A percentile compares a stretch with the other conserved stretches of the same genome.
phyloP scores from a whole-genome alignment of 169 alveolate species.

The Plasmodium billcollinsi region DNA sequence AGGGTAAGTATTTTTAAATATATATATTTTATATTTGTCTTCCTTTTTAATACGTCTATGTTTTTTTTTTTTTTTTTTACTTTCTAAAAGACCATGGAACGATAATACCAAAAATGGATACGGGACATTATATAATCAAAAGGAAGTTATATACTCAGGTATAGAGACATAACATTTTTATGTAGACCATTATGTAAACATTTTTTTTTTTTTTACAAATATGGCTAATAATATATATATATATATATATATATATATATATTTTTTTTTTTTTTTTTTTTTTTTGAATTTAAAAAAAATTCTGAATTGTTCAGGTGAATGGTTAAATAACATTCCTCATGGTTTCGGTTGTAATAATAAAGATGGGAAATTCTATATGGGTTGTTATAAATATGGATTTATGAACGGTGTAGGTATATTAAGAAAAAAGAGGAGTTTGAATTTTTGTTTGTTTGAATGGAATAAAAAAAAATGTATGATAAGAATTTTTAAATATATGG shows the following conservation, averaged over 20 bases:
- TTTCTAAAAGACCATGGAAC: slow-evolving; percentile 33
- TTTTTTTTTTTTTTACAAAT: neutral
- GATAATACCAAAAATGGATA: slow-evolving; percentile 48
- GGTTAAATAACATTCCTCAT: slow-evolving; percentile 72
- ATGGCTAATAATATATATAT: neutral
- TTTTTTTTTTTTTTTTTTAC: slow-evolving; percentile 1
- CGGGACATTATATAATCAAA: slow-evolving; percentile 32
- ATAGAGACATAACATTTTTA: neutral
- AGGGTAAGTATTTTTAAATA: slow-evolving; percentile 36
- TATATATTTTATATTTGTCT: neutral
- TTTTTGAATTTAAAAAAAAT: slow-evolving; percentile 2
- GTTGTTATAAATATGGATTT: slow-evolving; percentile 55
- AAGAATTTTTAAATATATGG: slow-evolving; percentile 51
- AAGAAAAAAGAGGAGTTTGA: slow-evolving; percentile 57
- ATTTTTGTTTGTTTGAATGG: slow-evolving; percentile 60
- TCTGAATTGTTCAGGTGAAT: slow-evolving; percentile 63
- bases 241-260: neutral
- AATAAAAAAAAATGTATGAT: slow-evolving; percentile 36
- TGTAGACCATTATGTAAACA: neutral
- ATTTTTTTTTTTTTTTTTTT: neutral
- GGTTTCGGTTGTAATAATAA: slow-evolving; percentile 58
- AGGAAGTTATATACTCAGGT: slow-evolving; percentile 67
- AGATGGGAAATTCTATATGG: slow-evolving; percentile 38
- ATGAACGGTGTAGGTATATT: slow-evolving; percentile 75
- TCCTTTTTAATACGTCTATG: neutral